Evolutionary conservation across 2,329 filamentous ascomycete species (phyloP).

Genomic region (Colletotrichum incanum): DNA sequence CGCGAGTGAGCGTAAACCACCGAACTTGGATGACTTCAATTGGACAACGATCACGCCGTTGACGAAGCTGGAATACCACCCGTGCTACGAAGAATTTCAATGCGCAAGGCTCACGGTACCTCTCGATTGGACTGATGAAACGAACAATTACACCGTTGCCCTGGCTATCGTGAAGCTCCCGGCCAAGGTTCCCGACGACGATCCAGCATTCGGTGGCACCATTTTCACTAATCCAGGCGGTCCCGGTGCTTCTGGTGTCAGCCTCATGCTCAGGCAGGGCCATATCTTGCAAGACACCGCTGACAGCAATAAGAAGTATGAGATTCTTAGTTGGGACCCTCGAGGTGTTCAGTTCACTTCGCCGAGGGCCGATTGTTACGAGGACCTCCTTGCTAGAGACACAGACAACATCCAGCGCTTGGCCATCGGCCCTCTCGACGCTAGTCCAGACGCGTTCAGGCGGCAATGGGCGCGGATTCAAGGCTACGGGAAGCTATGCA

Average conservation of each 20-base stretch:
- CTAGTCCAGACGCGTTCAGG: constrained; percentile 26
- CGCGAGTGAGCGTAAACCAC: neutral
- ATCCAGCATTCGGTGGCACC: constrained; percentile 59
- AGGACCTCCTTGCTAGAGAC: constrained; percentile 50
- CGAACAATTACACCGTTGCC: constrained; percentile 51
- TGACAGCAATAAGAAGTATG: constrained; percentile 55
- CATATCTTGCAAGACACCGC: constrained; percentile 34
- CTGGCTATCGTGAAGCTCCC: constrained; percentile 61
- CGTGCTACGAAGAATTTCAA: constrained; percentile 56
- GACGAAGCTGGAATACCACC: constrained; percentile 55
- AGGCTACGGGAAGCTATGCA: constrained; percentile 52
- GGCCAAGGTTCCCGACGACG: constrained; percentile 55
- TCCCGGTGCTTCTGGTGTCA: constrained; percentile 59
- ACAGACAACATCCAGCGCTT: constrained; percentile 50
- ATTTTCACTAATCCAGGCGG: constrained; percentile 63
- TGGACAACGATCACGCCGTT: constrained; percentile 56
- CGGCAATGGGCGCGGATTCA: constrained; percentile 37
- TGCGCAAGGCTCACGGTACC: constrained; percentile 62
- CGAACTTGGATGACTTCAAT: constrained; percentile 48
- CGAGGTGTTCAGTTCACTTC: constrained; percentile 57
- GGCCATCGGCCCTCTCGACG: constrained; percentile 50
- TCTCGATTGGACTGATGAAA: constrained; percentile 56
- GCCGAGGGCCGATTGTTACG: constrained; percentile 58
- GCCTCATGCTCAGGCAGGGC: constrained; percentile 48
- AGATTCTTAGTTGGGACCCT: constrained; percentile 62